phyloP scores from a whole-genome alignment of 345 rosid genomes.

The Heritiera fomes region DNA sequence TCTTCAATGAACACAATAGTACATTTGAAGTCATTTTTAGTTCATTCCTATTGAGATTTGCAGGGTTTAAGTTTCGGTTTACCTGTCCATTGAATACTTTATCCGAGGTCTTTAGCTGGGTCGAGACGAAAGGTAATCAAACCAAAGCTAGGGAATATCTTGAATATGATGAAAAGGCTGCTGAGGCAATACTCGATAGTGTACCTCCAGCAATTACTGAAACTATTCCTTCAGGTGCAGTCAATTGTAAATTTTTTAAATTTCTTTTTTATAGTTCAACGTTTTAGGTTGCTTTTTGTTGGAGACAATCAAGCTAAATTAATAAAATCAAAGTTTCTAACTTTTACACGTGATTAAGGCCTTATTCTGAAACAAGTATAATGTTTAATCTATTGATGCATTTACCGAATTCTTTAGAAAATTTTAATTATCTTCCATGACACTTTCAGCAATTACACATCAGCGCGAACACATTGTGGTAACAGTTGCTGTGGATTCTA shows the following conservation, averaged over 20 bases:
- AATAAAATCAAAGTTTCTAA: neutral
- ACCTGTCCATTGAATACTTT: conserved; percentile 32
- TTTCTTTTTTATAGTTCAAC: neutral
- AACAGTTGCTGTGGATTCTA: conserved; percentile 53
- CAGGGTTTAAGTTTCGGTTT: conserved; percentile 55
- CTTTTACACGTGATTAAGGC: neutral
- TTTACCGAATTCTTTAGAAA: conserved; percentile 8
- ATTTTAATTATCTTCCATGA: neutral
- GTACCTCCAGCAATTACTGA: conserved; percentile 27
- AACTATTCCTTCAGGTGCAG: conserved; percentile 37
- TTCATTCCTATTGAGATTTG: conserved; percentile 19
- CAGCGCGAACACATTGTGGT: conserved; percentile 39
- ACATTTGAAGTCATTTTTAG: neutral
- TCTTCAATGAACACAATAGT: neutral
- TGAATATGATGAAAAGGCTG: conserved; percentile 33
- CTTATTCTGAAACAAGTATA: neutral
- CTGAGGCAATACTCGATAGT: conserved; percentile 34
- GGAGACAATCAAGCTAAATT: neutral
- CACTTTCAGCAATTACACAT: conserved; percentile 30
- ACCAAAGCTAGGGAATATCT: conserved; percentile 24
- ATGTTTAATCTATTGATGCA: conserved; percentile 10
- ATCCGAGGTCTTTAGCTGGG: conserved; percentile 30
- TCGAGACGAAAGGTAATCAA: conserved; percentile 21
- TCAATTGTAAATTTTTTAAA: neutral
- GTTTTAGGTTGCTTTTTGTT: neutral